These are phyloP conservation scores for Blastobotrys raffinosifermentans DNA, from an alignment of 1,139 yeast species.

Conservation along the genomic window DNA sequence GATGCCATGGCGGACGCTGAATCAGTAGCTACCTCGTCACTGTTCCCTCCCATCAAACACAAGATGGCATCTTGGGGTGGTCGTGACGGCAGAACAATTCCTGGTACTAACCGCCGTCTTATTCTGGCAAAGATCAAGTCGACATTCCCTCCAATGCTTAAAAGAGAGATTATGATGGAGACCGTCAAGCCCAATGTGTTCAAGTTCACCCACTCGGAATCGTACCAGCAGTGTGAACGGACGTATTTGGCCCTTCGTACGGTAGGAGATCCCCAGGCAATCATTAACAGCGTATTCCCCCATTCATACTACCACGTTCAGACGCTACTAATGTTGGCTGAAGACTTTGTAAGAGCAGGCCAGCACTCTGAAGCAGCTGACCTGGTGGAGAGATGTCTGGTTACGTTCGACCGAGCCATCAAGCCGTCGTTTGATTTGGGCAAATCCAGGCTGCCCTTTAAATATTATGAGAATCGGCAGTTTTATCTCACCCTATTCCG, in stretches of 20 bases:
- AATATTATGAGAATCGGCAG: constrained; percentile 67
- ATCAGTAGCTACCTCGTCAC: constrained; percentile 23
- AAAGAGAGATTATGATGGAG: constrained; percentile 60
- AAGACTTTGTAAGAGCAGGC: constrained; percentile 71
- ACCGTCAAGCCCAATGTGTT: constrained; percentile 33
- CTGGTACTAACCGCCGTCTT: constrained; percentile 66
- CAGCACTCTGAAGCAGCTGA: constrained; percentile 48
- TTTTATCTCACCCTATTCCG: constrained; percentile 70
- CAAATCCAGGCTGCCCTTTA: constrained; percentile 67
- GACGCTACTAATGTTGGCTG: constrained; percentile 73
- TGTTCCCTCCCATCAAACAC: constrained; percentile 34
- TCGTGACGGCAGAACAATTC: constrained; percentile 61
- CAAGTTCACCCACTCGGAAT: constrained; percentile 33
- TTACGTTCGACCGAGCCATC: constrained; percentile 68
- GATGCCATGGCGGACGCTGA: constrained; percentile 39
- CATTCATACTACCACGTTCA: constrained; percentile 70
- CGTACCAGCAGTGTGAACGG: constrained; percentile 29
- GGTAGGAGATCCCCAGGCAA: constrained; percentile 43
- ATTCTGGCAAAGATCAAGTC: constrained; percentile 68
- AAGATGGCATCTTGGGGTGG: constrained; percentile 80
- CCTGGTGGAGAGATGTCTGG: constrained; percentile 66
- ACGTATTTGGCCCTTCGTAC: constrained; percentile 31
- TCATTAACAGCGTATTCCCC: constrained; percentile 39
- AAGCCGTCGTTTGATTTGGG: constrained; percentile 49
- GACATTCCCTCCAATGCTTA: constrained; percentile 72